phyloP scores from a whole-genome alignment of 2,329 filamentous ascomycete species.

The Pestalotiopsis sp. region DNA sequence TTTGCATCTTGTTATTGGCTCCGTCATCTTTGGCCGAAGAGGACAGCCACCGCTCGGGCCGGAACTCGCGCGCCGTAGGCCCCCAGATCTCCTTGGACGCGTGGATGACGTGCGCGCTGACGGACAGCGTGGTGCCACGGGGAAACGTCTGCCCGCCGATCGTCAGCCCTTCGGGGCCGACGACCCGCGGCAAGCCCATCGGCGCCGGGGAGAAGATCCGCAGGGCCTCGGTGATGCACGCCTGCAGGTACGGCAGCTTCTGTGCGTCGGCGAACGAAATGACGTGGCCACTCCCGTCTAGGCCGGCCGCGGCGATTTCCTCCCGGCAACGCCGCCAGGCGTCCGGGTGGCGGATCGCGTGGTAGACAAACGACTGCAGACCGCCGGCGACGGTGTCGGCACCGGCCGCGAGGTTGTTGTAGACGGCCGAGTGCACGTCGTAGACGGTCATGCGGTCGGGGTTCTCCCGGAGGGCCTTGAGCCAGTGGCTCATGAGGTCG shows the following conservation, averaged over 20 bases:
- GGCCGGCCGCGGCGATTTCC: neutral
- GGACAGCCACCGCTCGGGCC: conserved; percentile 1
- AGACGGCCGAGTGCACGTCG: conserved; percentile 2
- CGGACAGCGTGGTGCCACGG: conserved; percentile 2
- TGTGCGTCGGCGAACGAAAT: neutral
- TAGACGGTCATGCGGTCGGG: conserved; percentile 9
- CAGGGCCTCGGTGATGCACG: conserved; percentile 6
- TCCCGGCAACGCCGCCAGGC: conserved; percentile 8
- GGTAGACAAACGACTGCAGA: conserved; percentile 10
- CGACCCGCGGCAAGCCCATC: conserved; percentile 12
- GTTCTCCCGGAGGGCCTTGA: conserved; percentile 3
- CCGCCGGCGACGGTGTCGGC: conserved; percentile 5
- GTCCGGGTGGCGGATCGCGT: conserved; percentile 4
- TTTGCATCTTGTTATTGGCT: neutral
- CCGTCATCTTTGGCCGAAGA: neutral
- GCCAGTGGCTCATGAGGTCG: conserved; percentile 14
- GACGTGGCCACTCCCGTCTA: neutral
- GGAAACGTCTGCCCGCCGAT: conserved; percentile 10
- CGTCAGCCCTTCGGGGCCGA: neutral
- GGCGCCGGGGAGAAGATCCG: neutral
- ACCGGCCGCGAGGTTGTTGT: neutral
- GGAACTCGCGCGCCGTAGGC: conserved; percentile 1
- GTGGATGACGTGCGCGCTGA: conserved; percentile 14
- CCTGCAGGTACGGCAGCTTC: conserved; percentile 3
- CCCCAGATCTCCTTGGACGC: conserved; percentile 15